Base-by-base conservation (phyloP, 345 rosid genomes). In the Populus tremula region DNA sequence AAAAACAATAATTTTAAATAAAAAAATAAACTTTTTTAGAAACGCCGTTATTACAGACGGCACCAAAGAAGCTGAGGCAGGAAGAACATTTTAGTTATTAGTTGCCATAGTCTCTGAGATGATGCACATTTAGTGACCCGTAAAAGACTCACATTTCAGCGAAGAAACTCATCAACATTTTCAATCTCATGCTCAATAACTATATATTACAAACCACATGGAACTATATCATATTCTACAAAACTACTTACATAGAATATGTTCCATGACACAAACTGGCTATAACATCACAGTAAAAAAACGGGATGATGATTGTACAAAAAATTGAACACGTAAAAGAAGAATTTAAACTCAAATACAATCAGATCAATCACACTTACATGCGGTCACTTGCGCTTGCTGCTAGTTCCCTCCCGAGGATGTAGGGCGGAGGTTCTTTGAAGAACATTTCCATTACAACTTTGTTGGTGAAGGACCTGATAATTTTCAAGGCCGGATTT, bases 331-430 rank as follows among this genome's bases (percentile, higher is more conserved):
- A 36, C 70, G 63, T 8, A 17, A 59, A 20, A 13, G 38, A 29
- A 38, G n/a, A 10, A 67, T 39, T n/a, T 21, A 56, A 71, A 6
- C 61, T 31, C 76, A 69, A 31, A 75, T 74, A 72, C 82, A 79
- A 75, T 69, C 53, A 77, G 81, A 70, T 43, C 23, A 53, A 77
- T 43, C 43, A 62, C 71, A 79, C 81, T 77, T 14, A 65, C 66
- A 76, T 83, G 39, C 43, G 77, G 83, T 78, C 1, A 36, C 4
- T 16, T 8, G 41, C 18, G 66, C 56, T 16, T 81, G 66, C 56
- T 16, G 82, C 73, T 67, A 47, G 7, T 64, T 72, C 75, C 66
- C 14, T 66, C 70, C 70, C 35, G 20, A 4, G 56, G 36, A 67
- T 16, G 25, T 16, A 45, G 54, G 70, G 56, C 16, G 2, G 2